These are phyloP conservation scores for Gardenia jasminoides DNA, from an alignment of 257 asterid species.

Conservation along the genomic window DNA sequence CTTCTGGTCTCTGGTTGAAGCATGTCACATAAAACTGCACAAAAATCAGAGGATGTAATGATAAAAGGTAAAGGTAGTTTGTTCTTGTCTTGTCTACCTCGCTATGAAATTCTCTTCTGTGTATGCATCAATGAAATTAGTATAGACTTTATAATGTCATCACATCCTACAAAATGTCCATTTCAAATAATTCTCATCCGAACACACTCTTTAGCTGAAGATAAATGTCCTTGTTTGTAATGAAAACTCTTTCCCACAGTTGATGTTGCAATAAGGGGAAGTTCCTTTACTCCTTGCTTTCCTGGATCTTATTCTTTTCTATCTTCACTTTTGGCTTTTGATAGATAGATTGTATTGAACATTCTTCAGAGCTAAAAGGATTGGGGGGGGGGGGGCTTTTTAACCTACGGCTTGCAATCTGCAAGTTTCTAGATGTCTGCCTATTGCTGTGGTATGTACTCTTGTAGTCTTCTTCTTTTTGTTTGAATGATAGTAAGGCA, in stretches of 20 bases:
- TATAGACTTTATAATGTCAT: neutral
- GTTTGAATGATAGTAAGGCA: neutral
- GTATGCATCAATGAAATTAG: neutral
- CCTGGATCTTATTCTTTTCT: neutral
- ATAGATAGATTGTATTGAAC: neutral
- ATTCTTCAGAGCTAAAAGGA: neutral
- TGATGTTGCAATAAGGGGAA: neutral
- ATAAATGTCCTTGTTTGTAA: neutral
- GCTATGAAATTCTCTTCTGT: neutral
- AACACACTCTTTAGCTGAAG: neutral
- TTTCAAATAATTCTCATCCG: no score
- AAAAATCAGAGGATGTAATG: neutral
- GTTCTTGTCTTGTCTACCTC: neutral
- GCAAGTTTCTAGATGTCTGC: neutral
- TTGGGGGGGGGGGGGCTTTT: neutral
- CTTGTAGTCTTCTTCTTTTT: neutral
- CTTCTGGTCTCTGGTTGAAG: neutral
- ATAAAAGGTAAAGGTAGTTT: neutral
- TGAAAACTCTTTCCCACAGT: no score
- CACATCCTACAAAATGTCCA: neutral
- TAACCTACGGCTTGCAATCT: neutral
- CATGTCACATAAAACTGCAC: neutral
- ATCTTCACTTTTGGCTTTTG: neutral
- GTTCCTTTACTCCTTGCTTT: neutral
- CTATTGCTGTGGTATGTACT: neutral